Evolutionary conservation across 495 filamentous ascomycete species (phyloP), one percentile per base, ranked within the genome.

Genomic region (Podospora sp.): DNA sequence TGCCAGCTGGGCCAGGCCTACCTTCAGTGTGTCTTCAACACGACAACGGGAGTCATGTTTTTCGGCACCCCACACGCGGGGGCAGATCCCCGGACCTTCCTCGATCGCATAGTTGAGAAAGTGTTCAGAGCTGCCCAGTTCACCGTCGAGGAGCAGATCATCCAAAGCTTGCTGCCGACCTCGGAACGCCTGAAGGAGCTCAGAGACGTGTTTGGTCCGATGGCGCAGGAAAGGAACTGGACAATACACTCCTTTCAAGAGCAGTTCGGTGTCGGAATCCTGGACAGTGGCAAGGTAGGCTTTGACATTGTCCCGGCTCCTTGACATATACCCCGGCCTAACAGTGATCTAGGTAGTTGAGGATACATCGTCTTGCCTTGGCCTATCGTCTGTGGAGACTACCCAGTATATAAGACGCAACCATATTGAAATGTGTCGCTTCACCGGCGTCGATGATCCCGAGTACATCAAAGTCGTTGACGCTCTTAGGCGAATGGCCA

Each of bases 371-470:
- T 81, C 79, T 2, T 70, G 49, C 26, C 69, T 78, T 9, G 68
- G 75, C 62, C 21, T 65, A 24, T 68, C 63, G 26, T 52, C 12
- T 6, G 57, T 68, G 36, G 77, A 80, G 64, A 73, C 64, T 1
- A 63, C 40, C 0, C 53, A 79, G 20, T 74, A 76, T 26, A 80
- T 81, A 51, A 64, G 46, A 2, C 53, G 68, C 14, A 67, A 80
- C 50, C 80, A 82, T 60, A 79, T 75, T 66, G 77, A 78, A 5
- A 81, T 82, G 75, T 82, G 79, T 63, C 72, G 78, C 0, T 82
- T 82, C 46, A 68, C 59, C 5, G 73, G 75, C 51, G 60, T 35
- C 16, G 58, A 77, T 26, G 78, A 82, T 18, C n/a, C 12, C 0
- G 66, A 72, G 11, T 75, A 71, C 20, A 65, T 50, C 4, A 75